Evolutionary conservation across 2,329 filamentous ascomycete genomes (phyloP), one percentile per base, ranked within the genome.

Genomic region (Aspergillus jensenii): DNA sequence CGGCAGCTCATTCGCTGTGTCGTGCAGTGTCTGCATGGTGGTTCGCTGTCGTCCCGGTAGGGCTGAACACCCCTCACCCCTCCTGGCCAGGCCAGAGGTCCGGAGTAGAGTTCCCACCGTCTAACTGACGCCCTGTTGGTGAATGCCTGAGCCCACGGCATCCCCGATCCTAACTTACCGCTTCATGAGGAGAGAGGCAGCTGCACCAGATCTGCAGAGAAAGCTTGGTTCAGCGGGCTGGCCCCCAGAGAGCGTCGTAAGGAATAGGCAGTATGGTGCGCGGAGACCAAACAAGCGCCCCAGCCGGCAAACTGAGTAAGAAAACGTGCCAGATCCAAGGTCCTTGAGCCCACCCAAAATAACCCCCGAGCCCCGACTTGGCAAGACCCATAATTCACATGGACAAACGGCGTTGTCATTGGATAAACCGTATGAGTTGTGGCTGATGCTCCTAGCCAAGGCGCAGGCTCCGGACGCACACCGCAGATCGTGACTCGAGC

Each of bases 21-120:
- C 21, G 31, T 43, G 39, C 40, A 56, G n/a, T 17, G 43, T 23
- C 39, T 40, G 31, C 45, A 27, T 48, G 44, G 40, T 39, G 23
- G 27, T 48, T 23, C 25, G 44, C 33, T 52, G 19, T 39, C 52
- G 47, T 25, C 58, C 53, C 56, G 56, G 61, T 62, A 62, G 61
- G 61, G 61, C 61, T 62, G 61, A 46, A 43, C 49, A 25, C 43
- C 31, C 43, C 48, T 37, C 41, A 14, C 23, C 40, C 27, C 27
- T 11, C 27, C 27, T 11, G 27, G 27, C 8, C 4, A 9, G 27
- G 27, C 27, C 27, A 31, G 27, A 8, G 27, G 27, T 27, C 27
- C 27, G 27, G 27, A 31, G 9, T 11, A 11, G 27, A 31, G 27
- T 31, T 31, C 9, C 27, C 9, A 31, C 27, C 27, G 9, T 31